Conservation (phyloP, 805 yeast genomes). For the Clavispora phyllophila region DNA sequence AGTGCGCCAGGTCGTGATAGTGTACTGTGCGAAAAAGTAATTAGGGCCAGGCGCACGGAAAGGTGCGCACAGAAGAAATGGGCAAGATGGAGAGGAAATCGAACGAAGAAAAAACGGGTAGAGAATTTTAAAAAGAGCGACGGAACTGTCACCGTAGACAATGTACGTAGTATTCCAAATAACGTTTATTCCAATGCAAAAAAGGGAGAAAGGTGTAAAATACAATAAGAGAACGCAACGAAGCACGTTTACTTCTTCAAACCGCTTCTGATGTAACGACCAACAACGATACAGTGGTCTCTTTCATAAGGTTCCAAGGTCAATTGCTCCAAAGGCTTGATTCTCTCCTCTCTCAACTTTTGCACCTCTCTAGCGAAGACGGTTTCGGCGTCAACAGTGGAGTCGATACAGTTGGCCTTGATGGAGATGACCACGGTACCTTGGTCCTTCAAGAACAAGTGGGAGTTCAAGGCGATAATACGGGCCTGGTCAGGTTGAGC, state of each 20-base stretch:
- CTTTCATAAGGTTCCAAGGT: conserved; percentile 99
- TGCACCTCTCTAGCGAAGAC: conserved; percentile 99
- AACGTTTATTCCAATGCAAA: background rate
- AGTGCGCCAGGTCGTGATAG: background rate
- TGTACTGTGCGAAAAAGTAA: background rate
- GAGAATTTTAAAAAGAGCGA: background rate
- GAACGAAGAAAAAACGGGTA: background rate
- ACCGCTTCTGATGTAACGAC: conserved; percentile 92
- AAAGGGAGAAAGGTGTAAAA: background rate
- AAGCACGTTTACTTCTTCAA: conserved; percentile 36
- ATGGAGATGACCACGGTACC: conserved; percentile 98
- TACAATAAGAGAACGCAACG: background rate
- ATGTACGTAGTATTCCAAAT: background rate
- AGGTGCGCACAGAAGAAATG: background rate
- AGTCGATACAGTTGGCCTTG: conserved; percentile 99
- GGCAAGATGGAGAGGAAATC: too few species aligned
- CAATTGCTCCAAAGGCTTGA: conserved; percentile 97
- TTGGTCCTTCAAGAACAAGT: conserved; percentile 94
- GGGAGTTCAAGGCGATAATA: conserved; percentile 97
- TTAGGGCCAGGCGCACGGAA: background rate
- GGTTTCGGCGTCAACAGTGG: conserved; percentile 98
- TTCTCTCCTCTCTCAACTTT: conserved; percentile 97
- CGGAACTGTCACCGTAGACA: too few species aligned
- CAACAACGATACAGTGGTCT: conserved; percentile 98
- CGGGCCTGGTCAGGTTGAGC: conserved; percentile 99